phyloP scores from a whole-genome alignment of 106 monocot species.

The Allium fistulosum region DNA sequence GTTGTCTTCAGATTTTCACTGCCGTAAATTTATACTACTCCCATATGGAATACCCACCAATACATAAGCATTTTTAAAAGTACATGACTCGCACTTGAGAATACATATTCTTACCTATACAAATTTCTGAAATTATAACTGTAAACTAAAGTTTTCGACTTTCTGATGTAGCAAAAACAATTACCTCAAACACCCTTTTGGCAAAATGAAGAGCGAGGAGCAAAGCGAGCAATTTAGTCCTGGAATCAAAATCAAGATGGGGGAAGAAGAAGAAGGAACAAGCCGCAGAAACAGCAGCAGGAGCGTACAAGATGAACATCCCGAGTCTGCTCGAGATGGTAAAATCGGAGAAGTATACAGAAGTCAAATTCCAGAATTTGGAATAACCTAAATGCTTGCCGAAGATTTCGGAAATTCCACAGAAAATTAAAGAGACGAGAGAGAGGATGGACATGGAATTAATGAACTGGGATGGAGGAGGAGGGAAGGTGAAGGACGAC shows the following conservation, averaged over 20 bases:
- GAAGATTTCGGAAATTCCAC: conserved; percentile 25
- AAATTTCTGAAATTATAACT: no score
- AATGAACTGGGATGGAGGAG: conserved; percentile 15
- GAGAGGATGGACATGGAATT: conserved; percentile 24
- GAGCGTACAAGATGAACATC: conserved; percentile 26
- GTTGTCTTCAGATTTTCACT: no score
- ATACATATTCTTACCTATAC: no score
- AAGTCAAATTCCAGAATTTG: conserved; percentile 43
- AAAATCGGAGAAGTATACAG: neutral
- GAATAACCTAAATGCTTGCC: conserved; percentile 52
- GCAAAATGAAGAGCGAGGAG: conserved; percentile 30
- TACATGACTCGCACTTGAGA: no score
- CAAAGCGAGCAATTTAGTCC: conserved; percentile 4
- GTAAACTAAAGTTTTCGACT: no score
- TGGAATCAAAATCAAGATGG: neutral
- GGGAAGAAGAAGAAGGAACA: conserved; percentile 14
- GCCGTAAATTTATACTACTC: no score
- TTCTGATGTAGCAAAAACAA: no score
- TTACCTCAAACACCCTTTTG: conserved; percentile 45
- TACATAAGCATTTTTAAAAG: no score
- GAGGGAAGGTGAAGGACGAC: conserved; percentile 20
- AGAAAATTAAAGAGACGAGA: neutral
- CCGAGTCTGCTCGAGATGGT: conserved; percentile 23
- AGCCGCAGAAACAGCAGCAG: conserved; percentile 14
- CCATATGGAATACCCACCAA: no score